A percentile compares a stretch with the other conserved stretches of the same genome.
Conservation (phyloP, 1,284 basidiomycete genomes). For the Austropuccinia psidii region DNA sequence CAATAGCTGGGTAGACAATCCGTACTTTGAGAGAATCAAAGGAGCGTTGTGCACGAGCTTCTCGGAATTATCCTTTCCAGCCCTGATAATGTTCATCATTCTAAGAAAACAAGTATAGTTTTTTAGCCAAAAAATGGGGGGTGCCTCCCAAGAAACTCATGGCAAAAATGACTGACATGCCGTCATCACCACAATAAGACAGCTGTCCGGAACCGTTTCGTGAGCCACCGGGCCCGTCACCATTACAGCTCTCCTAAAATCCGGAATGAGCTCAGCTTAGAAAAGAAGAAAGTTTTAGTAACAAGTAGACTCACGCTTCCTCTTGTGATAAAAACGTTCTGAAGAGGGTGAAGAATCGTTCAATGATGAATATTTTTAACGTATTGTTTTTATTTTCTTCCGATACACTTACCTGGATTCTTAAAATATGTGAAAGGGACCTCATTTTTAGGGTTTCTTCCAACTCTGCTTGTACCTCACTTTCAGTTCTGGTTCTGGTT, state of each 20-base stretch:
- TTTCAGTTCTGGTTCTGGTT: not conserved
- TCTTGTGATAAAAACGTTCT: slow-evolving; percentile 34
- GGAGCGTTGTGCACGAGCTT: slow-evolving; percentile 16
- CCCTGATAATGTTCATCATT: slow-evolving; percentile 36
- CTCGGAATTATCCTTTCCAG: not conserved
- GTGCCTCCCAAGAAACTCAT: not conserved
- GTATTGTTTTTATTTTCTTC: not conserved
- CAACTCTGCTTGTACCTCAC: slow-evolving; percentile 3
- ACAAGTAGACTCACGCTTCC: slow-evolving; percentile 23
- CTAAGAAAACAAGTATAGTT: not conserved
- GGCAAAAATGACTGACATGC: slow-evolving; percentile 28
- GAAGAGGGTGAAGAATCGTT: not conserved
- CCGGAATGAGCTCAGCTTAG: not conserved
- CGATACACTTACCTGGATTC: slow-evolving; percentile 16
- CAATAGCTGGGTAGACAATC: slow-evolving; percentile 17
- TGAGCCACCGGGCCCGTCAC: slow-evolving; percentile 26
- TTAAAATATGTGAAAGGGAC: slow-evolving; percentile 26
- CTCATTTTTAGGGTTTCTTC: slow-evolving; percentile 30
- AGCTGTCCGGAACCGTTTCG: not conserved
- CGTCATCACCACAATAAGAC: slow-evolving; percentile 27
- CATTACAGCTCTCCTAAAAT: slow-evolving; percentile 13
- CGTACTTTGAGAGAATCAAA: slow-evolving; percentile 21
- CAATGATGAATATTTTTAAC: not conserved
- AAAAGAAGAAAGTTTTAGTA: not conserved
- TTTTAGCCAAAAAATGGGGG: not conserved